Evolutionary conservation across 2,329 filamentous ascomycete species (phyloP).

Genomic region (Sporothrix inflata): DNA sequence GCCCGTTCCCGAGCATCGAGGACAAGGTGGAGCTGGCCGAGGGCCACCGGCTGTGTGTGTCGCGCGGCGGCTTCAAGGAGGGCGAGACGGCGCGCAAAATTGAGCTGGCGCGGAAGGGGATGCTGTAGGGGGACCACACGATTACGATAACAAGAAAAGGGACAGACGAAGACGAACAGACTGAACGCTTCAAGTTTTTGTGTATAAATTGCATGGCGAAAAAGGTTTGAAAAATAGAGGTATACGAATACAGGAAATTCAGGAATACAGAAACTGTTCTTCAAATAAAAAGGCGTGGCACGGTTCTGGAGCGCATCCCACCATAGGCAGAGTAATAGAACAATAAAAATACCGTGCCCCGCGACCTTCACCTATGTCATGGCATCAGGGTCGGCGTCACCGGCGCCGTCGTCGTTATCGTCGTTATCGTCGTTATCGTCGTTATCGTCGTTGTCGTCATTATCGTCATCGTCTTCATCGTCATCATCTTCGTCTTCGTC

Average conservation of each 20-base stretch:
- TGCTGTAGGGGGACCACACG: conserved; percentile 54
- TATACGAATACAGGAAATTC: neutral
- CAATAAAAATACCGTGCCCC: too few relatives aligned
- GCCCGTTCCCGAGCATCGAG: conserved; percentile 74
- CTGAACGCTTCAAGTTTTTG: neutral
- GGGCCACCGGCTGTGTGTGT: conserved; percentile 72
- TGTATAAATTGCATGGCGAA: neutral
- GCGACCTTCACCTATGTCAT: neutral
- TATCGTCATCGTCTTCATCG: neutral
- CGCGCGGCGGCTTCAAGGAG: conserved; percentile 72
- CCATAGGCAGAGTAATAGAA: too few relatives aligned
- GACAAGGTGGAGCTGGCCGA: conserved; percentile 78
- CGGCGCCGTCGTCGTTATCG: neutral
- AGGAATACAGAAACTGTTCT: neutral
- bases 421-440: neutral
- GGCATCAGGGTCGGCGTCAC: neutral
- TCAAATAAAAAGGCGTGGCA: neutral
- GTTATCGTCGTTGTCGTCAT: neutral
- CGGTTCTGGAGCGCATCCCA: too few relatives aligned
- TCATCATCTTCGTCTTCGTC: neutral
- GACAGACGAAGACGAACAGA: neutral
- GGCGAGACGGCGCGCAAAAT: conserved; percentile 76
- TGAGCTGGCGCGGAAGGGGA: conserved; percentile 76
- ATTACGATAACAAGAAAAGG: neutral
- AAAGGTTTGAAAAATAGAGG: neutral